Evolutionary conservation across 2,329 filamentous ascomycete genomes (phyloP), one percentile per base, ranked within the genome.

Genomic region (Beauveria brongniartii): DNA sequence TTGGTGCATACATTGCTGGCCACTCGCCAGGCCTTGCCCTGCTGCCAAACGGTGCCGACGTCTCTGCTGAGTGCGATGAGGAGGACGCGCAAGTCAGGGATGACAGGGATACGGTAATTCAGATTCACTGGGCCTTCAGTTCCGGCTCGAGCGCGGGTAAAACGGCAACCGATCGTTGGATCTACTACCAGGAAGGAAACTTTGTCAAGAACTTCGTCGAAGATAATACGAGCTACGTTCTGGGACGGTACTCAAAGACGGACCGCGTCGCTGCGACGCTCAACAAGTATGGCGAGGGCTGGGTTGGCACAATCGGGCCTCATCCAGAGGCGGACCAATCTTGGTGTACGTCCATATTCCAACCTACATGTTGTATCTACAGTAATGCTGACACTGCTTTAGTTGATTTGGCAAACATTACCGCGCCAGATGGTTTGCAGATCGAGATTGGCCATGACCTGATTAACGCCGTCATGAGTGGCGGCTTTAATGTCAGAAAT

Each of bases 1-100:
- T 70, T 22, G 68, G 68, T 6, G 67, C 68, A 20, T 70, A 66
- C 51, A 62, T 69, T 9, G 68, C 68, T n/a, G 67, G 66, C 30
- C 24, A 59, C 30, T 50, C 59, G 1, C 65, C 67, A 1, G 68
- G 67, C 1, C 66, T 68, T 30, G 63, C 50, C 7, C 59, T 70
- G 8, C 60, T 70, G 37, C 67, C 61, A 1, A 10, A 14, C 0
- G 66, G 64, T 0, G 52, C 52, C 4, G 57, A 65, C 8, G 51
- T 61, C 0, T 50, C 55, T 9, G 18, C 62, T 8, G 67, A 69
- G 51, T 60, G 47, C 3, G 34, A 52, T 3, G 51, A 65, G 37
- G 5, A 46, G 12, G 46, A 55, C 8, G 58, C 67, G 1, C 66
- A 69, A 28, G 67, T 69, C 28, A 64, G 18, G 3, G 48, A 61